Evolutionary conservation across 129 eudicot genomes (phyloP).

Genomic region (Heracleum sosnowskyi): DNA sequence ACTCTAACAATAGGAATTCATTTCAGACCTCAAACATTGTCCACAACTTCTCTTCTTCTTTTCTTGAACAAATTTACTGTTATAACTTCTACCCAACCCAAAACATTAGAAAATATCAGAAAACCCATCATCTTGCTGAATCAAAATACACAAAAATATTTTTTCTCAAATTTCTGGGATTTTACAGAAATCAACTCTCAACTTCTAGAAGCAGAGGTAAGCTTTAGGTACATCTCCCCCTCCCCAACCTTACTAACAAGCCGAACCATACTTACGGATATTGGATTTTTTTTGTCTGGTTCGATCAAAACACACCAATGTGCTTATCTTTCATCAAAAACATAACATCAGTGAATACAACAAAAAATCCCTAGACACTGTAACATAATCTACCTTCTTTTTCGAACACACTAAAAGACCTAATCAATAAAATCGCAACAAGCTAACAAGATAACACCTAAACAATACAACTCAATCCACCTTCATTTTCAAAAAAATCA

Average conservation of each 20-base stretch:
- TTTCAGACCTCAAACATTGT: neutral
- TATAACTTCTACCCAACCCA: neutral
- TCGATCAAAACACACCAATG: neutral
- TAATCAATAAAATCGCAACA: neutral
- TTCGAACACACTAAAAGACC: neutral
- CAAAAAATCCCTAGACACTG: neutral
- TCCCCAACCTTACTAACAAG: neutral
- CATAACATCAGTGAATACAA: neutral
- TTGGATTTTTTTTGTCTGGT: neutral
- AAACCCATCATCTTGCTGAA: neutral
- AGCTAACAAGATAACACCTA: neutral
- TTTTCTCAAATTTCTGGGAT: neutral
- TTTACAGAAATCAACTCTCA: no score
- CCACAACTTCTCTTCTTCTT: neutral
- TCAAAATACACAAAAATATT: neutral
- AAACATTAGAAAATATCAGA: neutral
- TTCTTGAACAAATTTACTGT: neutral
- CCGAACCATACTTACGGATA: neutral
- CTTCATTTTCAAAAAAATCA: neutral
- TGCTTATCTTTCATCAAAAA: neutral
- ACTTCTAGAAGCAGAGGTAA: no score
- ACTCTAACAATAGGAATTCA: neutral
- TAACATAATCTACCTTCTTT: neutral
- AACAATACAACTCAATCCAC: neutral
- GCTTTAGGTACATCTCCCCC: neutral